Evolutionary conservation across 495 filamentous ascomycete genomes (phyloP).

Genomic region (Barbatosphaeria neglecta): DNA sequence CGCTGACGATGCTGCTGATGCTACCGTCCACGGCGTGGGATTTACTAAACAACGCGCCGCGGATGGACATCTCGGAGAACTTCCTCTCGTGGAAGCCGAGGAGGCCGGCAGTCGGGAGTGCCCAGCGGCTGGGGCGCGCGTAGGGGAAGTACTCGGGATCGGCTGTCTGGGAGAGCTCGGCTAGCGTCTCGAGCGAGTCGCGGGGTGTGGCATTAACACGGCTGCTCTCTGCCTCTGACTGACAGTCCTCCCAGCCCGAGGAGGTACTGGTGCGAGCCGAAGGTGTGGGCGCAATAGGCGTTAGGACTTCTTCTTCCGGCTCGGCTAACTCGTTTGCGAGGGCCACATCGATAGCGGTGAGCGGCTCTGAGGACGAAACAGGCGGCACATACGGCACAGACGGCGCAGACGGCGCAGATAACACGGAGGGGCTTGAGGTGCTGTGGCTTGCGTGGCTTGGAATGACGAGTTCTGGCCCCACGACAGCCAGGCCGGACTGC

Average conservation of each 20-base stretch:
- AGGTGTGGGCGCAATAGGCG: not conserved
- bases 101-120: conserved; percentile 26
- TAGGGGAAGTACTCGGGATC: not conserved
- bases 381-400: too few species aligned
- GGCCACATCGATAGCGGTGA: not conserved
- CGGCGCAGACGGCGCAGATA: too few species aligned
- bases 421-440: too few species aligned
- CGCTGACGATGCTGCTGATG: conserved; percentile 6
- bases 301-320: too few species aligned
- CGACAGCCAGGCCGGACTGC: not conserved
- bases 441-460: not conserved
- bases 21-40: conserved; percentile 9
- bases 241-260: conserved; percentile 2
- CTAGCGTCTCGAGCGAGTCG: conserved; percentile 9
- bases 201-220: not conserved
- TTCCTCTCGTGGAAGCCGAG: conserved; percentile 26
- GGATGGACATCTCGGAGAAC: conserved; percentile 19
- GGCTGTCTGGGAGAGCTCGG: not conserved
- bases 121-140: conserved; percentile 3
- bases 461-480: not conserved
- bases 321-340: too few species aligned
- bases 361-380: not conserved
- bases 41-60: conserved; percentile 16
- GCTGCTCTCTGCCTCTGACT: not conserved
- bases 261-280: conserved; percentile 5